Base-by-base conservation (phyloP, 2,329 filamentous ascomycete species). In the Sarocladium strictum region DNA sequence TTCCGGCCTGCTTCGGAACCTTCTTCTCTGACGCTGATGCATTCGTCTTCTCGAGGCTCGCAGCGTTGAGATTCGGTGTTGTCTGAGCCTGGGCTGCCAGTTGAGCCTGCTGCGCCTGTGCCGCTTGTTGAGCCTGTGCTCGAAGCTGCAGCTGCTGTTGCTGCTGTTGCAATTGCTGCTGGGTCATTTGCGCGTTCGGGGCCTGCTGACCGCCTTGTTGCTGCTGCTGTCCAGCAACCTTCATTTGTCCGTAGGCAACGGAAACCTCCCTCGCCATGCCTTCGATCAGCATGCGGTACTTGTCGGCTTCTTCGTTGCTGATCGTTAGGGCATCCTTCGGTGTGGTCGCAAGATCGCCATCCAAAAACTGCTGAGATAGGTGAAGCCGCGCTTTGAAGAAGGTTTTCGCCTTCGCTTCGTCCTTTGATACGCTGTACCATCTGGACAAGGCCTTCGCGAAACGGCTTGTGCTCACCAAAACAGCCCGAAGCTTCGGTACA, bases 261-360 rank as follows among this genome's bases (percentile, higher is more conserved):
- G 51, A 33, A 47, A 37, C 26, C 33, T 84, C 80, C 58, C 73
- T 75, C 1, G 72, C 71, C 72, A 85, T 83, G 53, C 70, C 74
- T 58, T 76, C 72, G 10, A 83, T 62, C 65, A 84, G 69, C 4
- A 61, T 65, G 52, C 71, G 69, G 27, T 74, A 72, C 24, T 75
- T 68, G 26, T 83, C 77, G 21, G 84, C 63, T 52, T 85, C 82
- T 3, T 69, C 61, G 0, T 69, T 63, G n/a, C 66, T 69, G 17
- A 85, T 76, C 23, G 78, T 80, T 45, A 85, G 79, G 2, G 64
- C 66, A 6, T 76, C 70, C 58, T 75, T 80, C 11, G 76, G 65
- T 1, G 67, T 66, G 2, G 63, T 68, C 70, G 78, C 73, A 49
- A 68, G 65, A 1, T 78, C 74, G 14, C 73, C 74, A 55, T 82